Evolutionary conservation across 148 eudicot species (phyloP).

Genomic region (Bassia scoparia): DNA sequence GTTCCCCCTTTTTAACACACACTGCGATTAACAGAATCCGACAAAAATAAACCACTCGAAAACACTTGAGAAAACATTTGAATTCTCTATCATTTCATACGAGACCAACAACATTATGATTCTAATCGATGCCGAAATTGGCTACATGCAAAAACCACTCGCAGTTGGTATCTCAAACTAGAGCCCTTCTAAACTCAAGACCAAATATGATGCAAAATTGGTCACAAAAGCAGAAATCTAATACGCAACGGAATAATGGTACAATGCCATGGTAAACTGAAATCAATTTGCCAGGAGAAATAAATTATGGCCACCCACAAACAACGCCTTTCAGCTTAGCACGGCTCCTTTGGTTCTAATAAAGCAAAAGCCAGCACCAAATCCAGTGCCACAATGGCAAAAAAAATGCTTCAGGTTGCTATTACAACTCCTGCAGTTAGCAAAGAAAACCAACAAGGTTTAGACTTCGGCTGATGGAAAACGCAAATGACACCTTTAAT

Average conservation of each 20-base stretch:
- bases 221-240: conserved; percentile 4
- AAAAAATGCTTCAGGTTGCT: not conserved
- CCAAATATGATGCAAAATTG: conserved; percentile 14
- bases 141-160: conserved; percentile 12
- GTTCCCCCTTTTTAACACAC: no score
- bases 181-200: not conserved
- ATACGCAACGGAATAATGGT: not conserved
- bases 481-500: not conserved
- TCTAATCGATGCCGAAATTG: not conserved
- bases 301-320: not conserved
- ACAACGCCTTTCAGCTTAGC: not conserved
- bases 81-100: not conserved
- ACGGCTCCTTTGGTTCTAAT: not conserved
- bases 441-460: no score
- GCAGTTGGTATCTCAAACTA: not conserved
- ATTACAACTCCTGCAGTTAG: not conserved
- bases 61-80: not conserved
- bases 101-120: not conserved
- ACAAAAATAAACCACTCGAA: not conserved
- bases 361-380: not conserved
- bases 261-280: not conserved
- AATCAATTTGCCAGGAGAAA: not conserved
- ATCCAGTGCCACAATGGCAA: not conserved
- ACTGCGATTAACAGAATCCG: not conserved
- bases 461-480: not conserved